Evolutionary conservation across 129 eudicot species (phyloP), one percentile per base, ranked within the genome.

Genomic region (Artemisia annua): DNA sequence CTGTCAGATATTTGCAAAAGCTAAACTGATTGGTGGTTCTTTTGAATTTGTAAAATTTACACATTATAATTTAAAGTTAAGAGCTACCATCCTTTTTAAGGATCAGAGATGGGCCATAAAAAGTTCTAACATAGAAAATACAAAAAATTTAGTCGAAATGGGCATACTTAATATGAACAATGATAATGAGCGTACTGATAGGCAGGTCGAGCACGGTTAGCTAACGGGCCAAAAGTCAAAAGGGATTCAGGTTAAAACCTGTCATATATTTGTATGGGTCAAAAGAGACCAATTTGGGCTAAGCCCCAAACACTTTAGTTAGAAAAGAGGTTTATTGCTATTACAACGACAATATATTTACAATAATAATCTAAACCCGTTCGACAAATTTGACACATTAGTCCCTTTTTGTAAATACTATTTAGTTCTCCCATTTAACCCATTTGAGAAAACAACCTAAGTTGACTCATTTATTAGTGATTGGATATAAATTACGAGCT

Each of bases 1-100:
- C n/a, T 28, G 14, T 70, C 13, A 80, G 72, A 48, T 48, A 43
- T 54, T 55, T 39, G 28, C 44, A 30, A 16, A 15, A 60, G 17
- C 15, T 59, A 11, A 52, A 52, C 18, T 52, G 17, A 3, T 52
- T 52, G 57, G 17, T 52, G 18, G 57, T 52, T 15, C n/a, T 51
- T 13, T 51, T 11, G 19, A 52, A 7, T 52, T 14, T 52, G 57
- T 15, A 8, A 35, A 39, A 39, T 39, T 8, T 39, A 11, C 10
- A 39, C 46, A 52, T 52, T 17, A 13, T 8, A 52, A 15, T 52
- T 11, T 15, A 15, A 16, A 52, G 2, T 12, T 12, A 3, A 3
- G 15, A 50, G 55, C 55, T 12, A 50, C 15, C 60, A 54, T 54
- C 60, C 9, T 15, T 52, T 52, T 15, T 5, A 18, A 52, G 17